Evolutionary conservation across 2,329 filamentous ascomycete species (phyloP).

Genomic region (Periconia sp.): DNA sequence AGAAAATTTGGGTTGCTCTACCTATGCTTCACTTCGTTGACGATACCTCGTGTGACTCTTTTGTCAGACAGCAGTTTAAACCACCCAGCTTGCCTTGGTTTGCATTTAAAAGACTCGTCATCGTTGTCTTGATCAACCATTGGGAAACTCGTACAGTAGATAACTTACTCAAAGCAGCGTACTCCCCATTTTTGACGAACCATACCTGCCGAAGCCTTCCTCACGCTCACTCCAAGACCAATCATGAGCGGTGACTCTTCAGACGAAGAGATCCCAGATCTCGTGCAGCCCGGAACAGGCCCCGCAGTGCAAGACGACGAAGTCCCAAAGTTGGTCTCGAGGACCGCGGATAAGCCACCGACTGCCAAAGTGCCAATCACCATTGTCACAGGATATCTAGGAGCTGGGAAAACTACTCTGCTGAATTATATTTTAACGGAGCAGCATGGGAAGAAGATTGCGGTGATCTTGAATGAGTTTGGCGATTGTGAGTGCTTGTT

Average conservation of each 20-base stretch:
- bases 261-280: conserved; percentile 47
- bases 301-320: conserved; percentile 19
- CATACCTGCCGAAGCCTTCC: neutral
- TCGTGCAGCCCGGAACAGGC: conserved; percentile 53
- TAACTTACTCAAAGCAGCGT: too few species aligned
- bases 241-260: conserved; percentile 24
- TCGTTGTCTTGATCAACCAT: too few species aligned
- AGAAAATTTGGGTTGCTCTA: too few species aligned
- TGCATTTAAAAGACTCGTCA: too few species aligned
- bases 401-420: conserved; percentile 91
- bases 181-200: too few species aligned
- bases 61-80: too few species aligned
- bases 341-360: conserved; percentile 52
- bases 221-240: neutral
- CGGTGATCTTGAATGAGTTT: conserved; percentile 86
- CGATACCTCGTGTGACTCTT: too few species aligned
- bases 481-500: conserved; percentile 26
- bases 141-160: too few species aligned
- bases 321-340: conserved; percentile 23
- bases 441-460: conserved; percentile 95
- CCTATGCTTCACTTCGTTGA: too few species aligned
- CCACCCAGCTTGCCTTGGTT: too few species aligned
- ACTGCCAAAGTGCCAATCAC: conserved; percentile 76
- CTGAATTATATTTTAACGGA: conserved; percentile 95
- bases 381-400: conserved; percentile 88